Base-by-base conservation (phyloP, 2,329 filamentous ascomycete species). In the Apiospora rasikravindrae region DNA sequence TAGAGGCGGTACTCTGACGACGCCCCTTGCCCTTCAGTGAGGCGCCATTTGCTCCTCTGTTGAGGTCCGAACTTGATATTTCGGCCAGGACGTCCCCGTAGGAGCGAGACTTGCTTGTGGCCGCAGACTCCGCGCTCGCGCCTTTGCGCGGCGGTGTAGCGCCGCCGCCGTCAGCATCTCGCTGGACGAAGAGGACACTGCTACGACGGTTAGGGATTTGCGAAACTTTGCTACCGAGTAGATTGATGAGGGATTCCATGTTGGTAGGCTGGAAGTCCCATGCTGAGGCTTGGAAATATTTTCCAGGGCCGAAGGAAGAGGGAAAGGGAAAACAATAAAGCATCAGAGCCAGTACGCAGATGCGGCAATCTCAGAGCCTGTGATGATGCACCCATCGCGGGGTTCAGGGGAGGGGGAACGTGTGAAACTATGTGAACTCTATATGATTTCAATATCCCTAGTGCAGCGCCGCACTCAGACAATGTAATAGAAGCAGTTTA, bases 211-310 rank as follows among this genome's bases (percentile, higher is more conserved):
- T 64, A n/a, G 57, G 57, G 22, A 64, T 64, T 40, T 64, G 57
- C 57, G 57, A 40, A n/a, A 64, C 57, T 64, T 64, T 64, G 57
- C 57, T 40, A 29, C 57, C 57, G 33, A 64, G 57, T n/a, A 64
- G 19, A 64, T 2, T 64, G 57, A 64, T 64, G 57, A 64, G 57
- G 8, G 57, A 64, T 64, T 64, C 57, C 57, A 64, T 64, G 33
- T 19, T 64, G 1, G 22, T n/a, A 64, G 11, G 4, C 33, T 24
- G n/a, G 19, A 33, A 40, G 33, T 64, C 33, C 57, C 57, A 64
- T 64, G 19, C 19, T 64, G 57, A 40, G 22, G 33, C 14, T 40
- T 64, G n/a, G 57, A 11, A 10, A 40, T 64, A 19, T 40, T 24
- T 61, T 13, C 19, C 57, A 11, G 14, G 4, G 57, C 33, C 22